Conservation (phyloP, 2,329 filamentous ascomycete species). For the Talaromyces pinophilus region DNA sequence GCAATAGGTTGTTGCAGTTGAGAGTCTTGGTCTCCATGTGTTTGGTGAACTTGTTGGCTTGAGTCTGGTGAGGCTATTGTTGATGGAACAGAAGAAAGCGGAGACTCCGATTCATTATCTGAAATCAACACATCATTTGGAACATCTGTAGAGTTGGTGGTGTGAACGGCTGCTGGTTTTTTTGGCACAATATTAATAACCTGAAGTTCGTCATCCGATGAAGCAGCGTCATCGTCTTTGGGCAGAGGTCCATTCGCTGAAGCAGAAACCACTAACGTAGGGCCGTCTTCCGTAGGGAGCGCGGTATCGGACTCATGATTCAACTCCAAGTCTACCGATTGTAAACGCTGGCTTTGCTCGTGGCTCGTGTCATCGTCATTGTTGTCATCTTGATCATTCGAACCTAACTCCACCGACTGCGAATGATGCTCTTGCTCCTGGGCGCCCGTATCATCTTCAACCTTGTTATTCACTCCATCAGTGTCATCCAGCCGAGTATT, state of each 20-base stretch:
- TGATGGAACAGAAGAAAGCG: slow-evolving; percentile 41
- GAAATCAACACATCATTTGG: slow-evolving; percentile 19
- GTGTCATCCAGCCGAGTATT: background rate
- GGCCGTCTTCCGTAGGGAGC: background rate
- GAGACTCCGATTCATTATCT: slow-evolving; percentile 32
- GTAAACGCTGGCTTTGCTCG: background rate
- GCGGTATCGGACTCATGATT: background rate
- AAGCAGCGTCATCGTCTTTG: slow-evolving; percentile 22
- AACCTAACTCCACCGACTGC: background rate
- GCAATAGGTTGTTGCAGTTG: background rate
- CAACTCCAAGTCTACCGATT: too few species aligned
- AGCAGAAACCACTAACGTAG: background rate
- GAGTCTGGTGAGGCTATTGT: slow-evolving; percentile 22
- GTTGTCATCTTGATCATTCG: background rate
- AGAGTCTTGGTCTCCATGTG: background rate
- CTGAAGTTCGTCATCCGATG: slow-evolving; percentile 43
- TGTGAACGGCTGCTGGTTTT: slow-evolving; percentile 20
- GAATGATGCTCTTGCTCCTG: background rate
- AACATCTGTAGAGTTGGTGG: slow-evolving; percentile 18
- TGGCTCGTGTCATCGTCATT: background rate
- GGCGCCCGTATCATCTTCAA: background rate
- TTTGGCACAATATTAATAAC: slow-evolving; percentile 31
- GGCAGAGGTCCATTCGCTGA: background rate
- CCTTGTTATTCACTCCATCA: slow-evolving; percentile 4
- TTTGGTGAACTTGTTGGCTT: slow-evolving; percentile 27